Conservation (phyloP, 352 stramenopile species). For the Phytopythium kandeliae region DNA sequence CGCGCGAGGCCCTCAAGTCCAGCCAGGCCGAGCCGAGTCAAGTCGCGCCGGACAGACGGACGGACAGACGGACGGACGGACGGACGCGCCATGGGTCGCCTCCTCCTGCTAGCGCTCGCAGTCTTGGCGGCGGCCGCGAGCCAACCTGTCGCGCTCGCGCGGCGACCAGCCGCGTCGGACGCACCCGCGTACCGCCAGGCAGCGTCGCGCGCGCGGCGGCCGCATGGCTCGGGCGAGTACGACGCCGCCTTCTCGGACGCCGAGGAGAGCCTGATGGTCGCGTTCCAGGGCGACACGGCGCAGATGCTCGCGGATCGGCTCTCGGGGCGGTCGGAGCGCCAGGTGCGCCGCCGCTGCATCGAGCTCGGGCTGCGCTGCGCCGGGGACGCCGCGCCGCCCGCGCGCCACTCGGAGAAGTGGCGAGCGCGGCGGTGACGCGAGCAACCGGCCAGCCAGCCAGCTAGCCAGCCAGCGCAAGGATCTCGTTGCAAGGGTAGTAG, state of each 20-base stretch:
- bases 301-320: constrained; percentile 31
- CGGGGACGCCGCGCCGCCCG: constrained; percentile 15
- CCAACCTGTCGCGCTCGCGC: not conserved
- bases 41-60: too few species aligned
- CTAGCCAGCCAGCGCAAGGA: not conserved
- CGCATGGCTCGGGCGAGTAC: constrained; percentile 4
- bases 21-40: too few species aligned
- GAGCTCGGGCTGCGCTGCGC: constrained; percentile 51
- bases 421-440: constrained; percentile 1
- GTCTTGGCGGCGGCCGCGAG: not conserved
- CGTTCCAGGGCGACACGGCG: constrained; percentile 30
- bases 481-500: too few species aligned
- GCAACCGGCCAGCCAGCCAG: too few species aligned
- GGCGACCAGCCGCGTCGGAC: constrained; percentile 8
- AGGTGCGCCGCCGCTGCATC: constrained; percentile 48
- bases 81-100: not conserved
- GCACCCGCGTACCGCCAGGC: constrained; percentile 17
- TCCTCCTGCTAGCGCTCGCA: not conserved
- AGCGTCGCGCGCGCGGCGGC: constrained; percentile 9
- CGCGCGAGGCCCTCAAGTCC: too few species aligned
- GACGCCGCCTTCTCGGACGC: constrained; percentile 38
- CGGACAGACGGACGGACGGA: too few species aligned
- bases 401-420: constrained; percentile 45
- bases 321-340: constrained; percentile 20
- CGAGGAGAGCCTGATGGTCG: constrained; percentile 45